These are phyloP conservation scores for Calonectria pteridis DNA, from an alignment of 2,329 filamentous ascomycete genomes.

Conservation along the genomic window DNA sequence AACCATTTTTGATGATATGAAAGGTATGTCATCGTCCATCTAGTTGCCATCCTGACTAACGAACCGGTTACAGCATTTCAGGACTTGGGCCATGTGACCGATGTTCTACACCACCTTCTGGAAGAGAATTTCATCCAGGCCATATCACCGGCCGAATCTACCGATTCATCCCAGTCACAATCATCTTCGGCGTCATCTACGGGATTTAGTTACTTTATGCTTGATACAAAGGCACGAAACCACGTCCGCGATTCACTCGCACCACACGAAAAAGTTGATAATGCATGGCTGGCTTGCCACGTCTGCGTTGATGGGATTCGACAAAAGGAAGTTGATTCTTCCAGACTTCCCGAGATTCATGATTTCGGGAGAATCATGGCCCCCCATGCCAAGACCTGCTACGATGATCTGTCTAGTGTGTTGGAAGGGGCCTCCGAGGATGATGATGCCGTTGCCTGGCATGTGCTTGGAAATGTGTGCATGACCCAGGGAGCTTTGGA, in stretches of 20 bases:
- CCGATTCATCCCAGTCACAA: slow-evolving; percentile 18
- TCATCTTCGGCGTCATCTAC: slow-evolving; percentile 15
- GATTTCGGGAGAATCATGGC: slow-evolving; percentile 28
- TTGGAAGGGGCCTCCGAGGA: slow-evolving; percentile 9
- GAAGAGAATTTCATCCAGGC: slow-evolving; percentile 21
- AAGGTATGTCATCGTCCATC: not conserved
- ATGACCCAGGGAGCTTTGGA: slow-evolving; percentile 23
- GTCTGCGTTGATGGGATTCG: slow-evolving; percentile 21
- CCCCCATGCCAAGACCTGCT: slow-evolving; percentile 23
- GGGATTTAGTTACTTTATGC: slow-evolving; percentile 20
- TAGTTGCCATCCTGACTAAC: not conserved
- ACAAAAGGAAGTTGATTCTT: slow-evolving; percentile 23
- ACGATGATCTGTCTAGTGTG: slow-evolving; percentile 22
- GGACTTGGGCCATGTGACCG: slow-evolving; percentile 19
- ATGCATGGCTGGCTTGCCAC: slow-evolving; percentile 24
- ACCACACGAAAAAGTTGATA: slow-evolving; percentile 16
- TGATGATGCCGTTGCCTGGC: slow-evolving; percentile 22
- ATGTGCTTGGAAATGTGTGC: slow-evolving; percentile 24
- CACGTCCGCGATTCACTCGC: slow-evolving; percentile 22
- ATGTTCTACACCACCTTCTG: slow-evolving; percentile 22
- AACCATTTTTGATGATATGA: slow-evolving; percentile 15
- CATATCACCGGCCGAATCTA: slow-evolving; percentile 9
- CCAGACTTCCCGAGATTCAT: slow-evolving; percentile 19
- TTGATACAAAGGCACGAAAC: slow-evolving; percentile 13
- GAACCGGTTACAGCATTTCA: slow-evolving; percentile 6